phyloP scores from a whole-genome alignment of 139 green algal genomes.

The Haematococcus lacustris region DNA sequence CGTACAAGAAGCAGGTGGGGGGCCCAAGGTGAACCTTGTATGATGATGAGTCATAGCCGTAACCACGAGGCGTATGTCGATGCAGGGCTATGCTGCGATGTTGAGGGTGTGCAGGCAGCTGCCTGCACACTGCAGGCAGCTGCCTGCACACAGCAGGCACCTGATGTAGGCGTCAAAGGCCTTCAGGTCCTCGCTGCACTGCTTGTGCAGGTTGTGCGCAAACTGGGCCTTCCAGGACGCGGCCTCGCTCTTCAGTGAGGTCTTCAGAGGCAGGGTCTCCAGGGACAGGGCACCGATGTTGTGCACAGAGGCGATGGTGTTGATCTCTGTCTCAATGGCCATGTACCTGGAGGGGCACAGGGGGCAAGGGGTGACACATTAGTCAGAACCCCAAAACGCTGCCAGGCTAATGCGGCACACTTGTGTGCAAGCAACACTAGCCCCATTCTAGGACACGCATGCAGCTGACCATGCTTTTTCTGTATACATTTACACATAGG shows the following conservation, averaged over 20 bases:
- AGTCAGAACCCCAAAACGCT: background rate
- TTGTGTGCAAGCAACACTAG: background rate
- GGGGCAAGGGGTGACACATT: background rate
- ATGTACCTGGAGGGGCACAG: slow-evolving; percentile 4
- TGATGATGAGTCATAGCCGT: background rate
- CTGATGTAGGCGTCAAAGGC: slow-evolving; percentile 78
- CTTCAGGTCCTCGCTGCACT: slow-evolving; percentile 74
- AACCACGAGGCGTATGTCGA: too few relatives aligned
- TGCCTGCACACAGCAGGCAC: slow-evolving; percentile 3
- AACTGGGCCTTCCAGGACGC: slow-evolving; percentile 89
- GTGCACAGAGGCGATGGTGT: slow-evolving; percentile 58
- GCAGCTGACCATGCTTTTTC: too few relatives aligned
- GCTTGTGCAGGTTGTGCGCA: slow-evolving; percentile 84
- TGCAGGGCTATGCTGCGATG: too few relatives aligned
- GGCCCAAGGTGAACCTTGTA: background rate
- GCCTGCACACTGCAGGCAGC: too few relatives aligned
- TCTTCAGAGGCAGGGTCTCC: slow-evolving; percentile 81
- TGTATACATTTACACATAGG: too few relatives aligned
- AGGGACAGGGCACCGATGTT: slow-evolving; percentile 80
- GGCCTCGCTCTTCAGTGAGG: slow-evolving; percentile 72
- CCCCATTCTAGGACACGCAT: background rate
- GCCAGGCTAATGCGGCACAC: background rate
- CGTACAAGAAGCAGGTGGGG: too few relatives aligned
- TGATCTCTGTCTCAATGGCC: slow-evolving; percentile 47
- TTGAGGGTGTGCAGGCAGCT: too few relatives aligned